phyloP scores from a whole-genome alignment of 176 grass and related monocot genomes.

The Cenchrus fungigraminus region DNA sequence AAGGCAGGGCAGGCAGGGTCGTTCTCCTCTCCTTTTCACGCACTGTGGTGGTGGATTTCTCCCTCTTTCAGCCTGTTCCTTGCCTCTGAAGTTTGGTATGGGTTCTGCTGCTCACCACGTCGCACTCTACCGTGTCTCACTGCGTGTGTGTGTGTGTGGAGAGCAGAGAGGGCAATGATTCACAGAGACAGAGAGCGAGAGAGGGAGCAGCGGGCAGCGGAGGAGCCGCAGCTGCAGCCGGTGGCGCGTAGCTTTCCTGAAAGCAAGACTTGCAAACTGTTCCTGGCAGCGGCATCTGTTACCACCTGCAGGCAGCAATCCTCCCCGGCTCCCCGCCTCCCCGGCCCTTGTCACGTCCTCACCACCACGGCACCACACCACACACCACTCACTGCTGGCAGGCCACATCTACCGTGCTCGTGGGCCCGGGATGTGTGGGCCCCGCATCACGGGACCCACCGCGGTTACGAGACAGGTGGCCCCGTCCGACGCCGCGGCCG shows the following conservation, averaged over 20 bases:
- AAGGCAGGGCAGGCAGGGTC: neutral
- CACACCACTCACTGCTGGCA: neutral
- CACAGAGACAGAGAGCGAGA: neutral
- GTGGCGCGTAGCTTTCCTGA: constrained; percentile 64
- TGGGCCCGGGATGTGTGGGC: neutral
- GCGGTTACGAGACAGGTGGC: neutral
- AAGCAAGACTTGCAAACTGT: constrained; percentile 54
- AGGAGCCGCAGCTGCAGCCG: neutral
- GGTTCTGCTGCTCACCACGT: neutral
- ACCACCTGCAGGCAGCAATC: neutral
- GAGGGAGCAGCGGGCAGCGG: neutral
- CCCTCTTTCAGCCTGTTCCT: constrained; percentile 29
- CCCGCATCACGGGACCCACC: too few relatives aligned
- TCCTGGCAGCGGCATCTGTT: constrained; percentile 22
- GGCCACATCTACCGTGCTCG: neutral
- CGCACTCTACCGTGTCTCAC: neutral
- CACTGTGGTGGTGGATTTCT: neutral
- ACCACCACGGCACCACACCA: neutral
- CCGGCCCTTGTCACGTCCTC: neutral
- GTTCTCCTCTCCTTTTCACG: constrained; percentile 40
- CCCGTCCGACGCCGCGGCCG: neutral
- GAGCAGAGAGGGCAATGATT: constrained; percentile 17
- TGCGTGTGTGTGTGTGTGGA: neutral
- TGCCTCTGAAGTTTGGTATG: constrained; percentile 46
- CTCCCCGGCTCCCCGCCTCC: neutral